Base-by-base conservation (phyloP, 2,329 filamentous ascomycete species). In the Aaosphaeria pasadenensis region DNA sequence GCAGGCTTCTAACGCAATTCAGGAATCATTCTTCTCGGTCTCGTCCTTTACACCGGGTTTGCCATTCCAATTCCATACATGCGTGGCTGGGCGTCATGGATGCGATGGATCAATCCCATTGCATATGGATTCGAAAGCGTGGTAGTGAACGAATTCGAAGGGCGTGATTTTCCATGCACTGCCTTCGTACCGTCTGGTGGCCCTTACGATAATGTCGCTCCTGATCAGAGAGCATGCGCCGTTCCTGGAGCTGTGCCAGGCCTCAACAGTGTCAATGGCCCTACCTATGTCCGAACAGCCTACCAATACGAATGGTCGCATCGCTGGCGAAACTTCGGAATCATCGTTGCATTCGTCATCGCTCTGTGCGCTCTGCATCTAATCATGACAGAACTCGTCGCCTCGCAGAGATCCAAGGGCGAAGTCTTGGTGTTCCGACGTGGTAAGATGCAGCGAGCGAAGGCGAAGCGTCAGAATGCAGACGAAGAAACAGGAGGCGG, bases 351-450 rank as follows among this genome's bases (percentile, higher is more conserved):
- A 0, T 94, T 89, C 55, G 81, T 83, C 1, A 75, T 89, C 1
- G 77, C 90, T 5, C 95, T 92, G 60, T 80, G 95, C 9, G 55
- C 85, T 7, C 70, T 92, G 30, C 92, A 88, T 0, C 79, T 87
- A 5, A 55, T 87, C 24, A 87, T 85, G 1, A 84, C 86, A 11
- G 89, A 95, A 59, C 57, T 81, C 1, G 77, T 91, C 57, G 79
- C 78, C 11, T 88, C 89, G 59, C 75, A 78, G 17, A 71, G 74
- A 1, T 72, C 74, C 11, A 86, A 83, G 5, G 85, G 84, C n/a
- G 86, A 86, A 45, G 86, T 84, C 1, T 66, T 89, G 36, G 73
- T 88, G 28, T 89, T 89, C 75, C 89, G 87, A 73, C 85, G 81
- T 64, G 82, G 79, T n/a, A 82, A 77, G 45, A 71, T 72, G 47